Base-by-base conservation (phyloP, 2,329 filamentous ascomycete species). In the Alternaria incomplexa region DNA sequence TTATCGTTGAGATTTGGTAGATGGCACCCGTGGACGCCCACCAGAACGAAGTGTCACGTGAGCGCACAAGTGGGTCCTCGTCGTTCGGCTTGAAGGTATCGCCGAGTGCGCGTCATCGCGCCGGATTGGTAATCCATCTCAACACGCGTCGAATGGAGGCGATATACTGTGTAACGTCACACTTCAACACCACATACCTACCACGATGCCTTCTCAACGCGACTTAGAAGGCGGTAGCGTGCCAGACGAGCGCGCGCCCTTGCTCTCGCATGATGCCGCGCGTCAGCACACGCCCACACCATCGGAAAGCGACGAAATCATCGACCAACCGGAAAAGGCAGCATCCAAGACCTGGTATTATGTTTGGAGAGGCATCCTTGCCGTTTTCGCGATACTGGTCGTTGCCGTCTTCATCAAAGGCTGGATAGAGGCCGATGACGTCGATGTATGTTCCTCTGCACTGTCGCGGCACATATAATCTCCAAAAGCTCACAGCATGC, bases 351-450 rank as follows among this genome's bases (percentile, higher is more conserved):
- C 59, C 23, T 70, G 72, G 58, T 47, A 54, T 5, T 72, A 73
- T 51, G 63, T 66, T 6, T 75, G 69, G 69, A 65, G 67, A 57
- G 67, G 62, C 0, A 40, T 68, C 6, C 55, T 62, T 22, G 57
- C 64, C 6, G 52, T 75, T 0, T 43, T 67, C 6, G 64, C 51
- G 2, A 65, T 69, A 28, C 46, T 67, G 1, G 11, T 69, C 5
- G 26, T 76, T 15, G 68, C 62, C 2, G 40, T 73, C 0, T 75
- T 76, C 23, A 62, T 75, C 2, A 73, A 74, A 55, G 73, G 68
- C 1, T 76, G 73, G 72, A 69, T 74, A 6, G 70, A 74, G 11
- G 63, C 73, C 0, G 72, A 73, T 23, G 73, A 76, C 57, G 70
- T 73, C 12, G 66, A 76, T 28, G 71, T 73, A 50, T 56, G 70